A percentile compares a stretch with the other conserved stretches of the same genome.
phyloP scores from a whole-genome alignment of 108 stramenopile genomes.

The Skeletonema costatum region DNA sequence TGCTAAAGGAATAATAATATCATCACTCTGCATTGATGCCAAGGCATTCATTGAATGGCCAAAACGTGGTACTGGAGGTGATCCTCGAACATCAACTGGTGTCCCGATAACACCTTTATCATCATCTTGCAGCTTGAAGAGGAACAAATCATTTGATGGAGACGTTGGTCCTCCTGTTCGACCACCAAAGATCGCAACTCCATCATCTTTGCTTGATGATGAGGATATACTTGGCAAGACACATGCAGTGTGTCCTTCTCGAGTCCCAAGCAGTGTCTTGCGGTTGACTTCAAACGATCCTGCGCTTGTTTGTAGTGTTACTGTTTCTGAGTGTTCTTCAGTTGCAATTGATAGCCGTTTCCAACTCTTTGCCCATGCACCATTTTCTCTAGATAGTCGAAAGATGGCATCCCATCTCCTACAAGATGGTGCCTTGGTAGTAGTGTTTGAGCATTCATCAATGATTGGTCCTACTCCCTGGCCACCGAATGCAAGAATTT shows the following conservation, averaged over 20 bases:
- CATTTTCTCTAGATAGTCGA: conserved; percentile 26
- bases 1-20: conserved; percentile 27
- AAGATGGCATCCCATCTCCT: conserved; percentile 47
- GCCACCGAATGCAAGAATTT: conserved; percentile 74
- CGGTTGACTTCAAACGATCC: conserved; percentile 31
- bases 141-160: conserved; percentile 46
- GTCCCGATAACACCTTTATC: conserved; percentile 11
- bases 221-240: conserved; percentile 16
- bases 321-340: neutral
- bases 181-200: conserved; percentile 38
- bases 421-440: conserved; percentile 5
- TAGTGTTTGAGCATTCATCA: neutral
- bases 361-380: conserved; percentile 45
- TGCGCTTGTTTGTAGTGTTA: conserved; percentile 8
- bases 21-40: conserved; percentile 13
- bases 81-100: conserved; percentile 52
- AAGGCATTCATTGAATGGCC: conserved; percentile 73
- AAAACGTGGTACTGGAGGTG: conserved; percentile 63
- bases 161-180: conserved; percentile 35
- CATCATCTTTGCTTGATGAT: neutral
- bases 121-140: conserved; percentile 41
- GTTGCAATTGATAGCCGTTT: conserved; percentile 2
- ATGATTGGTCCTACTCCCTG: conserved; percentile 73
- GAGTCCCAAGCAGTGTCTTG: conserved; percentile 10
- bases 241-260: conserved; percentile 44